Conservation (phyloP, 1,284 basidiomycete genomes). For the Porodaedalea pini region DNA sequence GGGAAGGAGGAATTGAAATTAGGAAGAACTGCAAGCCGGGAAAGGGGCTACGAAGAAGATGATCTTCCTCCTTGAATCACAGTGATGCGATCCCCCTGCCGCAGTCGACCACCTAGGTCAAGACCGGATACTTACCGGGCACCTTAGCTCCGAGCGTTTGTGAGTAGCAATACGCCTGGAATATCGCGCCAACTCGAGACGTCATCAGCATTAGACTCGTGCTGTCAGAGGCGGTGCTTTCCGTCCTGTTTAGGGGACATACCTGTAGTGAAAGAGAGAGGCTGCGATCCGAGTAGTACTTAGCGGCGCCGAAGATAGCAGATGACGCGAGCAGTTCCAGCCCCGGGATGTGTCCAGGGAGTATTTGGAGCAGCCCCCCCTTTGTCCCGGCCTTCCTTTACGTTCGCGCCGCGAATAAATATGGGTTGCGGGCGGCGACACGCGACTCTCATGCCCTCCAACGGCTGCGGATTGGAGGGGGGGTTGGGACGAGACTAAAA, state of each 20-base stretch:
- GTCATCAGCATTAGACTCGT: slow-evolving; percentile 4
- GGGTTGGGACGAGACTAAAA: background rate
- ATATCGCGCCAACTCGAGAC: background rate
- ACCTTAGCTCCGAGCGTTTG: background rate
- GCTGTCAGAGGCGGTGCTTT: background rate
- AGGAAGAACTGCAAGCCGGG: background rate
- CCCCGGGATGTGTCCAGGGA: too few relatives aligned
- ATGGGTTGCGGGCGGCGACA: too few relatives aligned
- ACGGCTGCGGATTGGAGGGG: too few relatives aligned
- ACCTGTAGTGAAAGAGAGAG: background rate
- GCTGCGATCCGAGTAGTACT: background rate
- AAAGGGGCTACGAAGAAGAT: background rate
- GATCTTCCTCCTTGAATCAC: background rate
- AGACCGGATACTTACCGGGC: background rate
- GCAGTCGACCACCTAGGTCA: too few relatives aligned
- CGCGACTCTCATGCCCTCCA: too few relatives aligned
- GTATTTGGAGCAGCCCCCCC: too few relatives aligned
- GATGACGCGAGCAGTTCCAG: too few relatives aligned
- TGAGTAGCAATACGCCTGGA: background rate
- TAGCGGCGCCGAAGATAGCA: too few relatives aligned
- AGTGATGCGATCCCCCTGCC: too few relatives aligned
- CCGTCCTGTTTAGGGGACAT: background rate
- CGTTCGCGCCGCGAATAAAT: too few relatives aligned
- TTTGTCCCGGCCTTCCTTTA: background rate
- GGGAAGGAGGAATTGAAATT: too few relatives aligned